phyloP scores from a whole-genome alignment of 139 green algal genomes.

The Penium margaritaceum region DNA sequence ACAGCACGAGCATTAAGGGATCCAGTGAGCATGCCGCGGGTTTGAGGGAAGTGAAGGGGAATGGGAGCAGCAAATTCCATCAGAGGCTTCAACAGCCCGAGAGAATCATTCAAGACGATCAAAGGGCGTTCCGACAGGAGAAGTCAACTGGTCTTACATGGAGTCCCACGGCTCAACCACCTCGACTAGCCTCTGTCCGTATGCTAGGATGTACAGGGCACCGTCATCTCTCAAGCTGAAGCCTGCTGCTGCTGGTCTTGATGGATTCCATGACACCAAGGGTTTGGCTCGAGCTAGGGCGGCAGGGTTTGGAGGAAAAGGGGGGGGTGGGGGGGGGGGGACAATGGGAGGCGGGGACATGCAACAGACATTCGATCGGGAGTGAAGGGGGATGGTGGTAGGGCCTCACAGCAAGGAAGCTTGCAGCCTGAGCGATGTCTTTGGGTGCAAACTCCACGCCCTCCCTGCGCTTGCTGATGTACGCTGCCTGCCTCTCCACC shows the following conservation, averaged over 20 bases:
- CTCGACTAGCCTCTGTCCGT: no score
- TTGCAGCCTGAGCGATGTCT: constrained; percentile 48
- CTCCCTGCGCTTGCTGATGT: constrained; percentile 60
- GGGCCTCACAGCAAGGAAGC: constrained; percentile 19
- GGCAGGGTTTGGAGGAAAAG: neutral
- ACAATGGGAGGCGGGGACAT: neutral
- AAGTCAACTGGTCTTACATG: no score
- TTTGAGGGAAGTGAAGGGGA: no score
- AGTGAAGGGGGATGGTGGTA: no score
- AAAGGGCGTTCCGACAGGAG: no score
- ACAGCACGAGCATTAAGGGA: neutral
- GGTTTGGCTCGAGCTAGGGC: neutral
- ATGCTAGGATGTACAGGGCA: no score
- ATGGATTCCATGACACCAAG: neutral
- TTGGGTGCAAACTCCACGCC: constrained; percentile 68
- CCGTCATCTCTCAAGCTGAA: neutral
- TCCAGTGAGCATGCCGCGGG: no score
- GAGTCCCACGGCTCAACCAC: no score
- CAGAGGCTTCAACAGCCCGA: no score
- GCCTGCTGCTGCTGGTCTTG: no score
- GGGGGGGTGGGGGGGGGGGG: neutral
- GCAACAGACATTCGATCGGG: neutral
- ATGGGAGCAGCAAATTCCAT: no score
- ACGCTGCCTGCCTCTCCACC: constrained; percentile 41
- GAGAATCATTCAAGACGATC: no score